A percentile compares a stretch with the other conserved stretches of the same genome.
Evolutionary conservation across 1,139 yeast species (phyloP).

Genomic region (Wickerhamomyces sp.): DNA sequence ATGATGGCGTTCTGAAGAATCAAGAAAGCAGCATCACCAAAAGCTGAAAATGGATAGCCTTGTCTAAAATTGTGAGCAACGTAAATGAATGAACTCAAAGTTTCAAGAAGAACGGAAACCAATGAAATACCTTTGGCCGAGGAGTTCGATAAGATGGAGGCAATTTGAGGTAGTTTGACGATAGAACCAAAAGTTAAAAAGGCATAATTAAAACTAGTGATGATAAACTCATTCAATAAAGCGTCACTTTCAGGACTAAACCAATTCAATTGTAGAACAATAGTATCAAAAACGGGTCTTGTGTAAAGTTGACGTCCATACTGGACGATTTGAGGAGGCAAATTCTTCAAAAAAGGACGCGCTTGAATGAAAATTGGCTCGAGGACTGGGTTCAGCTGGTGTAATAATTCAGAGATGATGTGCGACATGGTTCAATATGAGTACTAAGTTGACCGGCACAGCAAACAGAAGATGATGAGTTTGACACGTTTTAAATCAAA

Average conservation of each 20-base stretch:
- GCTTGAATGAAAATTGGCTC: constrained; percentile 16
- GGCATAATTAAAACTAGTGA: constrained; percentile 30
- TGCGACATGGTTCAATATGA: too few species aligned
- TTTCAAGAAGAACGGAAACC: constrained; percentile 31
- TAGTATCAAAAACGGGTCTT: constrained; percentile 15
- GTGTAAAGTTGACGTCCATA: constrained; percentile 18
- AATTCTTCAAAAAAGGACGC: constrained; percentile 12
- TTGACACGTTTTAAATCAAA: too few species aligned
- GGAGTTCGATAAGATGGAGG: constrained; percentile 25
- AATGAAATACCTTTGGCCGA: constrained; percentile 34
- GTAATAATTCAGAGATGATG: background rate
- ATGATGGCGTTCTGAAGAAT: constrained; percentile 35
- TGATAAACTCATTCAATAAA: constrained; percentile 16
- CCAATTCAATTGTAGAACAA: constrained; percentile 13
- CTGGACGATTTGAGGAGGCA: constrained; percentile 14
- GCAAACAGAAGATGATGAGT: too few species aligned
- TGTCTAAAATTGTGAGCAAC: constrained; percentile 36
- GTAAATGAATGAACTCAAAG: constrained; percentile 32
- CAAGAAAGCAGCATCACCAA: constrained; percentile 37
- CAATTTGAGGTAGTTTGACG: constrained; percentile 34
- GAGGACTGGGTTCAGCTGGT: constrained; percentile 13
- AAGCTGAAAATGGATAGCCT: constrained; percentile 36
- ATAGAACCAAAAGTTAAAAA: constrained; percentile 31
- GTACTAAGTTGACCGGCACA: too few species aligned
- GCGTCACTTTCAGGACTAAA: constrained; percentile 8